phyloP scores from a whole-genome alignment of 768 basidiomycete genomes.

The Hortiboletus flavorubellus region DNA sequence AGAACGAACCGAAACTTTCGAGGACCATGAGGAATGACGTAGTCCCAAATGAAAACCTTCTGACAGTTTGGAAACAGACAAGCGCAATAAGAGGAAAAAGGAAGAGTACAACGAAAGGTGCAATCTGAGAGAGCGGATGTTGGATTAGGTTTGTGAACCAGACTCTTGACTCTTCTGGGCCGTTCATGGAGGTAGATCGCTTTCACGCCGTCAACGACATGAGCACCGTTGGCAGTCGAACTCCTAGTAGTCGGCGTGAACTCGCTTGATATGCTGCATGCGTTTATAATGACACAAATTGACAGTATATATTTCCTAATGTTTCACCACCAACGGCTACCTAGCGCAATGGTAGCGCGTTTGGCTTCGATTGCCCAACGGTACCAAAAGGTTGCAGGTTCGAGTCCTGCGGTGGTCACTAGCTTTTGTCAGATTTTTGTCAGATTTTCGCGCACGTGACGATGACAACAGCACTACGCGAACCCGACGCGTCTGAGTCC shows the following conservation, averaged over 20 bases:
- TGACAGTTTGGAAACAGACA: conserved; percentile 28
- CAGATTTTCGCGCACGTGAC: conserved; percentile 21
- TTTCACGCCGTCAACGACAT: conserved; percentile 31
- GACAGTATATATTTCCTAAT: not conserved
- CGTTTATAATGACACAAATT: not conserved
- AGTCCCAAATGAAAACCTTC: conserved; percentile 28
- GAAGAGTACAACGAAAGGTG: conserved; percentile 54
- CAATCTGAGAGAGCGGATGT: conserved; percentile 49
- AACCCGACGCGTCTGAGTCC: conserved; percentile 9
- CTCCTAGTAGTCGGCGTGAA: conserved; percentile 18
- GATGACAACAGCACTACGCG: conserved; percentile 6
- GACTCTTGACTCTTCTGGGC: conserved; percentile 37
- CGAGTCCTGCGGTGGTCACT: conserved; percentile 91
- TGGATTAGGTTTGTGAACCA: conserved; percentile 39
- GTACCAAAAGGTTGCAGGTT: conserved; percentile 95
- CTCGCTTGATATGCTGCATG: conserved; percentile 17
- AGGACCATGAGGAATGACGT: conserved; percentile 49
- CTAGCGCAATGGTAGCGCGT: conserved; percentile 95
- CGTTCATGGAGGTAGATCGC: conserved; percentile 39
- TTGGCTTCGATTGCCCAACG: conserved; percentile 81
- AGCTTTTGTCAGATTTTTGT: conserved; percentile 9
- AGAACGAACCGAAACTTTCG: conserved; percentile 48
- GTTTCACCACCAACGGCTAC: conserved; percentile 43
- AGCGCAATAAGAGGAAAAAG: conserved; percentile 37
- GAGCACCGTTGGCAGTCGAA: conserved; percentile 18